Base-by-base conservation (phyloP, 2,329 filamentous ascomycete species). In the Pyrenochaeta sp. region DNA sequence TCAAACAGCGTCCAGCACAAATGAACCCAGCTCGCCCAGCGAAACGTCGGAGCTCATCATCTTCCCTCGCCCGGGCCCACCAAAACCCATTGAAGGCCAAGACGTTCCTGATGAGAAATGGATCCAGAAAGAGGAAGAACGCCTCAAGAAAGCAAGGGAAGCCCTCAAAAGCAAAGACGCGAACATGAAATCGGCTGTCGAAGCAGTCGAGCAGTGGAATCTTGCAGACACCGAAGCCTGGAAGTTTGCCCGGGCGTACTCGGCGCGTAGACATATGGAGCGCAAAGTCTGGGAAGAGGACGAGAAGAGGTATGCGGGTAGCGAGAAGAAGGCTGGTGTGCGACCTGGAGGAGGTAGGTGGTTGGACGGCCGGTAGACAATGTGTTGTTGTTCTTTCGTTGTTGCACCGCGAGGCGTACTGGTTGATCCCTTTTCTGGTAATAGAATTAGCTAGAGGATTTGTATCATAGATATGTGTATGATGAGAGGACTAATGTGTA, bases 151-250 rank as follows among this genome's bases (percentile, higher is more conserved):
- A 41, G 78, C 83, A 4, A 71, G 79, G 26, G 59, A 69, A 11
- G 69, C 63, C 3, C 56, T 75, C 22, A 68, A 71, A 50, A 68
- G 61, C 44, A 68, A 63, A 45, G 60, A 59, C 23, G 45, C 47
- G 22, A 51, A 57, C 22, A 65, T 66, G 48, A 56, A 60, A 23
- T 58, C 58, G 9, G 50, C 68, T 20, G 62, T 66, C 6, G 74
- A 74, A n/a, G 70, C 69, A 14, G 72, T 78, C 5, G 77, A 80
- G 64, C 67, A 72, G 32, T 80, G 77, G 58, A 78, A 81, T 63
- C 65, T 90, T 53, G 87, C 84, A 0, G 89, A 93, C 60, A 86
- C 85, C 1, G 88, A 93, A 70, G 84, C 84, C 1, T 93, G 88
- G 88, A 83, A 82, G 60, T 92, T 92, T 62, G 80, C 85, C 4